Evolutionary conservation across 1,139 yeast species (phyloP), one percentile per base, ranked within the genome.

Genomic region (Magnusiomyces paraingens): DNA sequence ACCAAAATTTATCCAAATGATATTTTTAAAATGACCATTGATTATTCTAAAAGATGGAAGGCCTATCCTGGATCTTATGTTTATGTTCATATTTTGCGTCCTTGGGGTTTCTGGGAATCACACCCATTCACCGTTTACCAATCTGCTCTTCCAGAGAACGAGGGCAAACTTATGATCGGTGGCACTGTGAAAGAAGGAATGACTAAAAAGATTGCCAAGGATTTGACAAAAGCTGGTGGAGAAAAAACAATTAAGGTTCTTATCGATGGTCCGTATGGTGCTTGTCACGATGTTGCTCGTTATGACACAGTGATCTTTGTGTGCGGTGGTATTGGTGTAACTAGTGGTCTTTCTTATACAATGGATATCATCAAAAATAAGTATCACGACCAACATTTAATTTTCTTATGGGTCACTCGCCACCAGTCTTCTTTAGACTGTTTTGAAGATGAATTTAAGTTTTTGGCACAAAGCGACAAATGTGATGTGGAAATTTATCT

Each of bases 321-420:
- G 54, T 79, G 82, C 2, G 83, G 87, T 59, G 88, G 89, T 55
- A 83, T 82, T 58, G 93, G 91, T 62, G 73, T 84, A 55, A 83
- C 91, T 1, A 81, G 83, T 0, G 57, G 63, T 2, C 62, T 66
- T 63, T 55, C 66, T 5, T 63, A 66, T 53, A 63, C 68, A 6
- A 58, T 58, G 12, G 56, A 55, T 22, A 39, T 54, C 8, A 17
- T 61, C 47, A 52, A 54, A 32, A 49, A 62, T 14, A 52, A n/a
- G 45, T 50, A 57, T 36, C 46, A 53, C 44, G 17, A 55, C 47
- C 54, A 51, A 2, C 50, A 48, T 21, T 74, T 79, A 52, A 72
- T 73, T 52, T 68, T 82, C 52, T 57, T 72, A 35, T 83, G 88
- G 88, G 73, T 78, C 2, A 70, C 79, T 1, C 71, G 80, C 55